Conservation (phyloP, 441 rosid species). For the Euphorbia schlechtendalii region DNA sequence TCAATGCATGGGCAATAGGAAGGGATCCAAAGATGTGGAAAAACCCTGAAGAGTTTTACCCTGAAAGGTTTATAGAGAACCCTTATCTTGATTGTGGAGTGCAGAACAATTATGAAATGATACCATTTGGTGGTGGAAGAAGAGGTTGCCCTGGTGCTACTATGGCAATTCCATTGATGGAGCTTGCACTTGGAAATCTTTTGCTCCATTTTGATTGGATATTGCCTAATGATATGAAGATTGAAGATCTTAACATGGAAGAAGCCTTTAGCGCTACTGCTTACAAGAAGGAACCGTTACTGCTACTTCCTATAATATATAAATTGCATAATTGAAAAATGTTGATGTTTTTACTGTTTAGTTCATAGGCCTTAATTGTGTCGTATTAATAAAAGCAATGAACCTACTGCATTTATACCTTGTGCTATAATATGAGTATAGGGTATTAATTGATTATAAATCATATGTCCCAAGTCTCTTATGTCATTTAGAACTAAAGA, state of each 20-base stretch:
- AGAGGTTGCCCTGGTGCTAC: not conserved
- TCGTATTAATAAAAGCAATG: no score
- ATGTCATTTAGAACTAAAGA: no score
- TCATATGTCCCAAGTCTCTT: no score
- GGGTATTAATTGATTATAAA: no score
- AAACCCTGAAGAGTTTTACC: not conserved
- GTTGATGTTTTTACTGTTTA: no score
- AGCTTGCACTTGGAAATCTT: constrained; percentile 4
- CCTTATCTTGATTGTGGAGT: not conserved
- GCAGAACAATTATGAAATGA: not conserved
- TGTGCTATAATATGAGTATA: no score
- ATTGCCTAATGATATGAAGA: not conserved
- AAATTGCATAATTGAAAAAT: not conserved
- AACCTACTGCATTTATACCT: no score
- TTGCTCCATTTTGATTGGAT: not conserved
- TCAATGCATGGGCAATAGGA: constrained; percentile 6
- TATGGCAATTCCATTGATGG: not conserved
- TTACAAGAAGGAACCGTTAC: not conserved
- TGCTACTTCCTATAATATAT: not conserved
- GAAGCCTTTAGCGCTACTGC: not conserved
- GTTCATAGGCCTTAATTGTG: no score
- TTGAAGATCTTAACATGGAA: constrained; percentile 4
- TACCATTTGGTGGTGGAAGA: not conserved
- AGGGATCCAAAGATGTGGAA: not conserved
- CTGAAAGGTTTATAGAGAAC: not conserved